These are phyloP conservation scores for Chimonanthus salicifolius DNA, from an alignment of 164 flowering plant species.

Conservation along the genomic window DNA sequence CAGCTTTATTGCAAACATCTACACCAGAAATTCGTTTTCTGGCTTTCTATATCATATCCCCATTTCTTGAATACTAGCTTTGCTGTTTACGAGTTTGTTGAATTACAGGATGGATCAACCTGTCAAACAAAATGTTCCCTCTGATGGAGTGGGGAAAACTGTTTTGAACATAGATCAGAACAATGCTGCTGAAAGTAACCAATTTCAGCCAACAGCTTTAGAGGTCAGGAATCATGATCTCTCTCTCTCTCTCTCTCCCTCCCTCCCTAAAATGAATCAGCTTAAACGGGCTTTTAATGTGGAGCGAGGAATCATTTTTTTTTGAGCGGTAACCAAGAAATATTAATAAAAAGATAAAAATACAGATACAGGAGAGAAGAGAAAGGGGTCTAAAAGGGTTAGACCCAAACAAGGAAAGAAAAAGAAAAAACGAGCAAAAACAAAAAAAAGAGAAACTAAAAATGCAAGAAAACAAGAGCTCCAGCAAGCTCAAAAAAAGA, in stretches of 20 bases:
- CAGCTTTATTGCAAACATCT: background rate
- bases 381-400: too few species aligned
- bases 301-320: too few species aligned
- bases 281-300: too few species aligned
- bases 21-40: background rate
- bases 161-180: conserved; percentile 19
- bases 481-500: too few species aligned
- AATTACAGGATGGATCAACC: conserved; percentile 47
- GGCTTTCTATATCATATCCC: background rate
- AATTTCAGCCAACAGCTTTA: conserved; percentile 25
- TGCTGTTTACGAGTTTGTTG: conserved; percentile 5
- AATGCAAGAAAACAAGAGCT: too few species aligned
- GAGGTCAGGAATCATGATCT: conserved; percentile 42
- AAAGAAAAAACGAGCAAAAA: too few species aligned
- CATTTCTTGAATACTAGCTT: background rate
- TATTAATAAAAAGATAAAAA: too few species aligned
- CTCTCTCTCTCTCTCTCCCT: background rate
- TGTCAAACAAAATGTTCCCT: conserved; percentile 19
- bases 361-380: too few species aligned
- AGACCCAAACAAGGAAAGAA: too few species aligned
- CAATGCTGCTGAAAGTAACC: conserved; percentile 26
- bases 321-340: too few species aligned
- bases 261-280: too few species aligned
- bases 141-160: conserved; percentile 11
- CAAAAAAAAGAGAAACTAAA: too few species aligned